Base-by-base conservation (phyloP, 371 early-diverging fungal genomes). In the Rhizopus arrhizus region DNA sequence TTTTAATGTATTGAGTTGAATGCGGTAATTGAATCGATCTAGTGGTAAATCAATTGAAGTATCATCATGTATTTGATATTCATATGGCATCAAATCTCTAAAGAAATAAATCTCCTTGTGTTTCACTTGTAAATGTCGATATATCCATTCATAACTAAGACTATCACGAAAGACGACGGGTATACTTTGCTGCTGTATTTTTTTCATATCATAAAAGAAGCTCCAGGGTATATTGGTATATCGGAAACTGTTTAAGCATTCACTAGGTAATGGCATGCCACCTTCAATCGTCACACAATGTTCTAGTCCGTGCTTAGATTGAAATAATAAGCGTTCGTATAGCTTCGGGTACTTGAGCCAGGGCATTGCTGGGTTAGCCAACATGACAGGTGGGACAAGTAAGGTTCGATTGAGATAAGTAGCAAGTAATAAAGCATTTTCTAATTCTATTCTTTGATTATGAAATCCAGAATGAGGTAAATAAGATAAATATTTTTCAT, bases 401-500 rank as follows among this genome's bases (percentile, higher is more conserved):
- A 87, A 54, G 0, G 85, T 87, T 5, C 85, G 79, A 55, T 85
- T 82, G 54, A 83, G 64, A 55, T 83, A 83, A 13, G 69, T 63
- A 5, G 87, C 79, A 6, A 87, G 62, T 32, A 87, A 56, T 4
- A 87, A 60, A 0, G 84, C 85, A 56, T 87, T 87, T 50, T 85
- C 83, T 8, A 87, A 67, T 52, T 81, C 74, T 16, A 84, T 79
- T 12, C 83, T 75, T 61, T 87, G 87, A 54, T 85, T 85, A 56
- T 85, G 83, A 61, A 85, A 83, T 5, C 87, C 87, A 34, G 84
- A 85, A 65, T 87, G 87, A 12, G 87, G 87, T 22, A 87, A 59
- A 66, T 83, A 87, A 2, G 83, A 70, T 1, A 87, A 60, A 46
- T 71, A 87, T 38, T 75, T 77, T 64, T 80, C 78, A 5, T 59